These are phyloP conservation scores for Sanguinoderma infundibulare DNA, from an alignment of 1,284 basidiomycete genomes.

Conservation along the genomic window DNA sequence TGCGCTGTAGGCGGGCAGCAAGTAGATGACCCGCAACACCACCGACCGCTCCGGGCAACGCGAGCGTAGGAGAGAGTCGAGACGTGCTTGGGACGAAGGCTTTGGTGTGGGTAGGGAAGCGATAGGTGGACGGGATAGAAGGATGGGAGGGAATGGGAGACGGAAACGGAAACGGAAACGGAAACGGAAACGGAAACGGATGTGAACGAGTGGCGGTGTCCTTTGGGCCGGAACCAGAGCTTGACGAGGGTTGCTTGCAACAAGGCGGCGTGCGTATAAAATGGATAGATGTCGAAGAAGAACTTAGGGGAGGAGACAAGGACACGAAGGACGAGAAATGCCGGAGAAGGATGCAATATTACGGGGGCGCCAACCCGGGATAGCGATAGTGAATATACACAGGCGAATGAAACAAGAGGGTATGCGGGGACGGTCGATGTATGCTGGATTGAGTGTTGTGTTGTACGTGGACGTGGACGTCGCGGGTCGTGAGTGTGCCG, in stretches of 20 bases:
- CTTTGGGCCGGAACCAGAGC: constrained; percentile 32
- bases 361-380: constrained; percentile 20
- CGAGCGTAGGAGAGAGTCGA: not conserved
- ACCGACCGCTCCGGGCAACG: constrained; percentile 7
- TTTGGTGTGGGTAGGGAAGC: too few species aligned
- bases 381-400: constrained; percentile 30
- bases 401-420: constrained; percentile 23
- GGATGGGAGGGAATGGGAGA: not conserved
- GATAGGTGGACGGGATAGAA: not conserved
- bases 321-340: constrained; percentile 1
- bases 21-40: constrained; percentile 11
- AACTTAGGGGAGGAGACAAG: not conserved
- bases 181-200: not conserved
- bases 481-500: constrained; percentile 12
- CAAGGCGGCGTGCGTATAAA: constrained; percentile 10
- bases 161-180: not conserved
- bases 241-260: constrained; percentile 13
- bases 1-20: not conserved
- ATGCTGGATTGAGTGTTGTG: constrained; percentile 18
- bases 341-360: constrained; percentile 18
- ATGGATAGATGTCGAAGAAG: constrained; percentile 6
- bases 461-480: constrained; percentile 22
- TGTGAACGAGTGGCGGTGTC: constrained; percentile 30
- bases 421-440: constrained; percentile 21
- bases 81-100: not conserved